Conservation (phyloP, 495 filamentous ascomycete genomes). For the Viridothelium virens region DNA sequence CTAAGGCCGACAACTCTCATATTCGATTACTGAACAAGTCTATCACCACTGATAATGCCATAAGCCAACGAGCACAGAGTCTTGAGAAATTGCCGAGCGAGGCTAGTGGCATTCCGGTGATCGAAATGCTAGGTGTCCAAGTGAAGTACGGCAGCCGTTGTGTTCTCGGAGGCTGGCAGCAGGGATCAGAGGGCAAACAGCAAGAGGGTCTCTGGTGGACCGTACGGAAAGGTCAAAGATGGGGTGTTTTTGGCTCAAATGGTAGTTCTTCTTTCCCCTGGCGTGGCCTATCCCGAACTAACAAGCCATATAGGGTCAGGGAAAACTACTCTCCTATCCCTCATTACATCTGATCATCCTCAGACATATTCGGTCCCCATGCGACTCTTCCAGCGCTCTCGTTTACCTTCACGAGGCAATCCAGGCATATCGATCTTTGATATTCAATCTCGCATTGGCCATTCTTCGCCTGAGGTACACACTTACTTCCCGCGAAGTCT, state of each 20-base stretch:
- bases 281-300: not conserved
- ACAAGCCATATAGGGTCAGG: slow-evolving; percentile 46
- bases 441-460: slow-evolving; percentile 80
- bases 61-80: not conserved
- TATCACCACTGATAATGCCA: not conserved
- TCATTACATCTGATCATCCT: slow-evolving; percentile 92
- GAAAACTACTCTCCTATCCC: slow-evolving; percentile 86
- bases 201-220: slow-evolving; percentile 69
- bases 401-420: slow-evolving; percentile 63
- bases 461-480: slow-evolving; percentile 89
- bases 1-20: slow-evolving; percentile 29
- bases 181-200: slow-evolving; percentile 42
- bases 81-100: not conserved
- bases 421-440: slow-evolving; percentile 84
- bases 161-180: slow-evolving; percentile 71
- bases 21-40: not conserved
- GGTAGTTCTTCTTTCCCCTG: slow-evolving; percentile 35
- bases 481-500: slow-evolving; percentile 79
- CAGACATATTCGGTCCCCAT: slow-evolving; percentile 87
- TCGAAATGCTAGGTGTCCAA: slow-evolving; percentile 77
- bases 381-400: slow-evolving; percentile 70
- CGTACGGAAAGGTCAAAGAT: slow-evolving; percentile 72
- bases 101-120: slow-evolving; percentile 51
- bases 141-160: slow-evolving; percentile 72
- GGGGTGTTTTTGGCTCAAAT: slow-evolving; percentile 88